A percentile compares a stretch with the other conserved stretches of the same genome.
phyloP scores from a whole-genome alignment of 1,284 basidiomycete genomes.

The Papiliotrema laurentii region DNA sequence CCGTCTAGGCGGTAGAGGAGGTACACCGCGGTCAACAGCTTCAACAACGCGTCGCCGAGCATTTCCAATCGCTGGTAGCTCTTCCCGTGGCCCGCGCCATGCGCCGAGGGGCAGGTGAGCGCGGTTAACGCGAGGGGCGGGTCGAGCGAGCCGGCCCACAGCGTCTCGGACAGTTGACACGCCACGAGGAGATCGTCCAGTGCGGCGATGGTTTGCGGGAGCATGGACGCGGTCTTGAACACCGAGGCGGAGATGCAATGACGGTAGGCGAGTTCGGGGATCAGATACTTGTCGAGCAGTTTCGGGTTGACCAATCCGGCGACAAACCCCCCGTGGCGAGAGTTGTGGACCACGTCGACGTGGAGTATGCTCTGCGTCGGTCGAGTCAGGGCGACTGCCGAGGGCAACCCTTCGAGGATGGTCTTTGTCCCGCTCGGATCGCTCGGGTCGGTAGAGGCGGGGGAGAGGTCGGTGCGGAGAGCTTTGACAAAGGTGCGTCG shows the following conservation, averaged over 20 bases:
- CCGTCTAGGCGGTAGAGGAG: slow-evolving; percentile 5
- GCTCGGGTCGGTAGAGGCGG: slow-evolving; percentile 20
- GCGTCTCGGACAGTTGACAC: slow-evolving; percentile 12
- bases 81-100: background rate
- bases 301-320: background rate
- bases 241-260: slow-evolving; percentile 26
- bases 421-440: slow-evolving; percentile 7
- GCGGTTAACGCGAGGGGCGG: slow-evolving; percentile 21
- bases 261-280: slow-evolving; percentile 20
- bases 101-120: slow-evolving; percentile 15
- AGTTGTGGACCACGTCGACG: slow-evolving; percentile 8
- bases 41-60: slow-evolving; percentile 40
- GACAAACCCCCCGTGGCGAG: slow-evolving; percentile 23
- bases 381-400: background rate
- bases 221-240: slow-evolving; percentile 18
- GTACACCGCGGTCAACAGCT: slow-evolving; percentile 25
- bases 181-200: slow-evolving; percentile 31
- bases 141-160: slow-evolving; percentile 14
- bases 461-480: slow-evolving; percentile 24
- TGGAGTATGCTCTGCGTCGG: slow-evolving; percentile 24
- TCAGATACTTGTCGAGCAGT: slow-evolving; percentile 4
- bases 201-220: slow-evolving; percentile 18
- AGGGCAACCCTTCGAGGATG: slow-evolving; percentile 1
- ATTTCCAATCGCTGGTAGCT: slow-evolving; percentile 40
- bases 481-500: slow-evolving; percentile 16